Percentiles rank a stretch among this genome's conserved stretches.
Evolutionary conservation across 768 basidiomycete genomes (phyloP).

Genomic region (Lentinula sp.): DNA sequence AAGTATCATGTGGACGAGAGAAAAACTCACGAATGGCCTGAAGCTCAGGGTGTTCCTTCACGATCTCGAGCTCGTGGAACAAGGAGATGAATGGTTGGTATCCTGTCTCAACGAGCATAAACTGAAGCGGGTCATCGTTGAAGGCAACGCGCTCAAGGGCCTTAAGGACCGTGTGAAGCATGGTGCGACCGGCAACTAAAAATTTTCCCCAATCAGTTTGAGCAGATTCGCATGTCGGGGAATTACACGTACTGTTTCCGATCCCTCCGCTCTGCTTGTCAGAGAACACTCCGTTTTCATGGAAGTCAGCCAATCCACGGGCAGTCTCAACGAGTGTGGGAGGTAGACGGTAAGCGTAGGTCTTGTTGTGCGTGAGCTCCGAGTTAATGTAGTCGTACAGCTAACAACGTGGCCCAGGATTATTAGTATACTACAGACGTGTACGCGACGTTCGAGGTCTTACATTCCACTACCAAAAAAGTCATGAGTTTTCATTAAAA

Average conservation of each 20-base stretch:
- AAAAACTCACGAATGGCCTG: slow-evolving; percentile 55
- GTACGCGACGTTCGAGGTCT: slow-evolving; percentile 17
- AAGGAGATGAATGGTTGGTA: slow-evolving; percentile 91
- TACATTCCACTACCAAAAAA: slow-evolving; percentile 64
- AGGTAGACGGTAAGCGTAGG: slow-evolving; percentile 74
- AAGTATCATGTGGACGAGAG: too few relatives aligned
- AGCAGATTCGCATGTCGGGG: background rate
- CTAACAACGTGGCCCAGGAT: slow-evolving; percentile 23
- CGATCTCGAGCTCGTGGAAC: slow-evolving; percentile 70
- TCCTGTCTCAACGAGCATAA: slow-evolving; percentile 73
- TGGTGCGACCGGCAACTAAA: slow-evolving; percentile 76
- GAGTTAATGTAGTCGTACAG: slow-evolving; percentile 76
- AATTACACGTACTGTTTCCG: slow-evolving; percentile 62
- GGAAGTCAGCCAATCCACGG: slow-evolving; percentile 70
- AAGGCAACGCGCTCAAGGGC: slow-evolving; percentile 76
- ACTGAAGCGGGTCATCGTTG: slow-evolving; percentile 73
- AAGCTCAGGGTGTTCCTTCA: slow-evolving; percentile 51
- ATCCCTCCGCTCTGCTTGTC: slow-evolving; percentile 55
- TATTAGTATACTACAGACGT: background rate
- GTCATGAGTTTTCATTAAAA: slow-evolving; percentile 10
- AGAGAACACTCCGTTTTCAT: slow-evolving; percentile 73
- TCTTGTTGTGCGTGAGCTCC: slow-evolving; percentile 75
- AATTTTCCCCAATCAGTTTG: background rate
- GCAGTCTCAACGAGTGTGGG: slow-evolving; percentile 74
- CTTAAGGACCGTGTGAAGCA: slow-evolving; percentile 63